phyloP scores from a whole-genome alignment of 1,284 basidiomycete species.

The Apiotrichum siamense region DNA sequence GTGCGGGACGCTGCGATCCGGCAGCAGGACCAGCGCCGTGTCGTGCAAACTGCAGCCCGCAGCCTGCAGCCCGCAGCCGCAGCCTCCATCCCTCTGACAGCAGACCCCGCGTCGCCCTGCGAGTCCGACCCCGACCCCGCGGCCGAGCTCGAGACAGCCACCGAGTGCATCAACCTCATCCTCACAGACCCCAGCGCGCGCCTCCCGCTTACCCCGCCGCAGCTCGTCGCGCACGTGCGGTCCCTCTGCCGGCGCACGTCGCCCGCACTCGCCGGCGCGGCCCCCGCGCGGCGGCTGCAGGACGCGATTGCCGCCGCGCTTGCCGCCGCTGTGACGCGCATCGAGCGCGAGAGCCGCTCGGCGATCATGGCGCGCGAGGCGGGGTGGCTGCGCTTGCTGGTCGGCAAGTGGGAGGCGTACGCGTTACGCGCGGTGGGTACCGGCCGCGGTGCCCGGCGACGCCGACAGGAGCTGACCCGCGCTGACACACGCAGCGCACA shows the following conservation, averaged over 20 bases:
- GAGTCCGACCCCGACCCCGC: not conserved
- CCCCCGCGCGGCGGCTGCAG: constrained; percentile 21
- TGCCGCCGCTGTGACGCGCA: constrained; percentile 9
- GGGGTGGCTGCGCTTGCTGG: constrained; percentile 26
- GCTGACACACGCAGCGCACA: constrained; percentile 20
- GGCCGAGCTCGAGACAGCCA: too few relatives aligned
- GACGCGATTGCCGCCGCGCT: constrained; percentile 23
- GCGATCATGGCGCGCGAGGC: constrained; percentile 27
- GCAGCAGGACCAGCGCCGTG: too few relatives aligned
- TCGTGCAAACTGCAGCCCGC: too few relatives aligned
- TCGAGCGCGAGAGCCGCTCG: constrained; percentile 27
- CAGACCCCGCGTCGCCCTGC: not conserved
- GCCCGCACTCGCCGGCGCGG: constrained; percentile 17
- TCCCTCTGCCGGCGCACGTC: too few relatives aligned
- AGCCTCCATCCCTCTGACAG: not conserved
- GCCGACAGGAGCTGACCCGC: too few relatives aligned
- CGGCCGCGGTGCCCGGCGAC: not conserved
- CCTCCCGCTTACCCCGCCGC: too few relatives aligned
- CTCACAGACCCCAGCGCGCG: too few relatives aligned
- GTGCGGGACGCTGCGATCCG: not conserved
- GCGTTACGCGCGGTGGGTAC: constrained; percentile 26
- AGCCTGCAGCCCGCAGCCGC: too few relatives aligned
- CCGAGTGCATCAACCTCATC: too few relatives aligned
- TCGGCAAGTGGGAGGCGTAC: constrained; percentile 26
- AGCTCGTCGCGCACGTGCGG: too few relatives aligned